These are phyloP conservation scores for Globisporangium nodosum DNA, from an alignment of 352 stramenopile genomes.

Conservation along the genomic window DNA sequence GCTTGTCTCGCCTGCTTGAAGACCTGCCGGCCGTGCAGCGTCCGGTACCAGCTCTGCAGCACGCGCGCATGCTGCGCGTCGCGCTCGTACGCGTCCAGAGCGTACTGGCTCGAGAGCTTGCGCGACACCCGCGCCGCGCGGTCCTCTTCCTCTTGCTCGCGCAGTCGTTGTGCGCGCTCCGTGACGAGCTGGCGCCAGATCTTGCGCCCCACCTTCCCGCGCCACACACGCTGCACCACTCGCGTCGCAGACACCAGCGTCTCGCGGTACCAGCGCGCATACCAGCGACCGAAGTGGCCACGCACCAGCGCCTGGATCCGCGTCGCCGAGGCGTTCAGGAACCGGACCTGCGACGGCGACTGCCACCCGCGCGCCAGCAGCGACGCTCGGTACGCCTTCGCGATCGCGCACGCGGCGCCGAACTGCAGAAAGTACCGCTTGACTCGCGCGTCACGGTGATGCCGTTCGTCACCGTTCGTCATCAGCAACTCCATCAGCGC, in stretches of 20 bases:
- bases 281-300: conserved; percentile 36
- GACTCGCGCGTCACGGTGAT: conserved; percentile 5
- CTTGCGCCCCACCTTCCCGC: conserved; percentile 44
- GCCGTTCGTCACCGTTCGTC: conserved; percentile 1
- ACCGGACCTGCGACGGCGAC: conserved; percentile 37
- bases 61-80: conserved; percentile 31
- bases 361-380: conserved; percentile 51
- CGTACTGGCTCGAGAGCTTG: conserved; percentile 57
- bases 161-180: conserved; percentile 33
- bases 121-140: conserved; percentile 47
- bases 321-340: conserved; percentile 36
- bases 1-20: conserved; percentile 33
- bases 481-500: conserved; percentile 23
- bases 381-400: conserved; percentile 38
- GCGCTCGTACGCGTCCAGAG: conserved; percentile 36
- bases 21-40: conserved; percentile 48
- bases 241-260: conserved; percentile 24
- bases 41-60: conserved; percentile 64
- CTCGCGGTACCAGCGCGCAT: conserved; percentile 22
- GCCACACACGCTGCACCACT: conserved; percentile 57
- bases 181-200: conserved; percentile 50
- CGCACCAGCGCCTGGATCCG: conserved; percentile 57
- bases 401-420: conserved; percentile 45
- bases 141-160: conserved; percentile 52
- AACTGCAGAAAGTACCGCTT: conserved; percentile 41